phyloP scores from a whole-genome alignment of 2,329 filamentous ascomycete species.

The Fusarium sp. region DNA sequence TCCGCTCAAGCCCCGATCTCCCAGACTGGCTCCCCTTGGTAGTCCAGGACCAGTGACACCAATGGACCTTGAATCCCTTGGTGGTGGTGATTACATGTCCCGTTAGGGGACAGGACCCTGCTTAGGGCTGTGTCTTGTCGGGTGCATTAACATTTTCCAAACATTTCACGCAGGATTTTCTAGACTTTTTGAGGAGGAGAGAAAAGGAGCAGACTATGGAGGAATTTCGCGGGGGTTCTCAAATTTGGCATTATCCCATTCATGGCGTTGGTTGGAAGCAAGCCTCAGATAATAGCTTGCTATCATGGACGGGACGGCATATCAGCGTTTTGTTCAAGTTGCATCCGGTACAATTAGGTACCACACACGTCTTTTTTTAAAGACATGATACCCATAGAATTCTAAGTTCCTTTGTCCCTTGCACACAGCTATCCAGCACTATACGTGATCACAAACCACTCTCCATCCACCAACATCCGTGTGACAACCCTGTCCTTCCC shows the following conservation, averaged over 20 bases:
- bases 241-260: slow-evolving; percentile 11
- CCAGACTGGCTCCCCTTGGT: slow-evolving; percentile 63
- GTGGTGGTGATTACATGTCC: slow-evolving; percentile 52
- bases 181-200: neutral
- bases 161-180: neutral
- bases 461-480: neutral
- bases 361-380: slow-evolving; percentile 15
- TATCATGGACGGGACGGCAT: slow-evolving; percentile 20
- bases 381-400: slow-evolving; percentile 42
- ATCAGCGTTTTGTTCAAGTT: slow-evolving; percentile 31
- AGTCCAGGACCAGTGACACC: slow-evolving; percentile 72
- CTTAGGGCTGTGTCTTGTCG: neutral
- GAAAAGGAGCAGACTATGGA: slow-evolving; percentile 8
- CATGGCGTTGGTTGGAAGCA: slow-evolving; percentile 25
- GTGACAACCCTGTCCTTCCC: neutral
- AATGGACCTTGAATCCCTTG: slow-evolving; percentile 63
- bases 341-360: slow-evolving; percentile 26
- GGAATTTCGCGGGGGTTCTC: neutral
- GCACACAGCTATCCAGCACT: neutral
- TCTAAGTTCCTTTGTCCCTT: slow-evolving; percentile 1
- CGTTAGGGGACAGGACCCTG: slow-evolving; percentile 12
- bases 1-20: slow-evolving; percentile 61
- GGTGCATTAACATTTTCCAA: neutral
- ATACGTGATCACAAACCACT: neutral
- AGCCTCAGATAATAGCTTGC: slow-evolving; percentile 13